phyloP scores from a whole-genome alignment of 345 rosid genomes.

The Lepidium didymum region DNA sequence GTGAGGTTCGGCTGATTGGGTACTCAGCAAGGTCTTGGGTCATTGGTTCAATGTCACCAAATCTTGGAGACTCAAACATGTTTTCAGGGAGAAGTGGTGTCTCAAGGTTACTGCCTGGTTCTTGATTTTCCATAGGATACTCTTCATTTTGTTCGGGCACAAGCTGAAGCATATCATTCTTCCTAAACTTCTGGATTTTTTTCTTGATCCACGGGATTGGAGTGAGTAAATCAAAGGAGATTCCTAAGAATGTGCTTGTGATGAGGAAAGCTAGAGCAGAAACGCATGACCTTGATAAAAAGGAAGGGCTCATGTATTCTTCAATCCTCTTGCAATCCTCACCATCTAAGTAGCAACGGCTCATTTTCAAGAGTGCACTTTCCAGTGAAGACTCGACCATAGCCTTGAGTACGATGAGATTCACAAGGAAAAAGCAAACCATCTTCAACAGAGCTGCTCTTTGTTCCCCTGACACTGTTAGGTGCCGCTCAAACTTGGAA shows the following conservation, averaged over 20 bases:
- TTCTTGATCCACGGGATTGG: slow-evolving; percentile 98
- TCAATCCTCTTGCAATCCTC: slow-evolving; percentile 97
- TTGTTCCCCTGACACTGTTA: slow-evolving; percentile 87
- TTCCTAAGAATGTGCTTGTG: slow-evolving; percentile 87
- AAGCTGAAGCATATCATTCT: slow-evolving; percentile 94
- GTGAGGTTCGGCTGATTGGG: slow-evolving; percentile 79
- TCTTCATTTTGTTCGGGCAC: slow-evolving; percentile 90
- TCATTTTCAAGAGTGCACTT: slow-evolving; percentile 75
- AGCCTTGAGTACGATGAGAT: slow-evolving; percentile 80
- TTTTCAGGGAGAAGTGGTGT: slow-evolving; percentile 65
- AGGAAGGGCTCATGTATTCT: slow-evolving; percentile 92
- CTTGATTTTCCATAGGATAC: slow-evolving; percentile 69
- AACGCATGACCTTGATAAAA: slow-evolving; percentile 84
- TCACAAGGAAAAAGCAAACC: slow-evolving; percentile 98
- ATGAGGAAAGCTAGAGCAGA: slow-evolving; percentile 93
- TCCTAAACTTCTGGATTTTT: slow-evolving; percentile 72
- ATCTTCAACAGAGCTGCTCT: slow-evolving; percentile 92
- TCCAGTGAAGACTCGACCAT: slow-evolving; percentile 89
- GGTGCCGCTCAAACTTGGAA: slow-evolving; percentile 86
- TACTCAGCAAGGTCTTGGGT: slow-evolving; percentile 78
- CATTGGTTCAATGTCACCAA: slow-evolving; percentile 35
- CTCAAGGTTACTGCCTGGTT: slow-evolving; percentile 44
- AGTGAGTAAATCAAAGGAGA: slow-evolving; percentile 82
- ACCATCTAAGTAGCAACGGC: slow-evolving; percentile 91
- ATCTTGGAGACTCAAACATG: slow-evolving; percentile 56